Percentiles rank a stretch among this genome's conserved stretches.
phyloP scores from a whole-genome alignment of 2,329 filamentous ascomycete genomes.

The Fusarium phyllophilum region DNA sequence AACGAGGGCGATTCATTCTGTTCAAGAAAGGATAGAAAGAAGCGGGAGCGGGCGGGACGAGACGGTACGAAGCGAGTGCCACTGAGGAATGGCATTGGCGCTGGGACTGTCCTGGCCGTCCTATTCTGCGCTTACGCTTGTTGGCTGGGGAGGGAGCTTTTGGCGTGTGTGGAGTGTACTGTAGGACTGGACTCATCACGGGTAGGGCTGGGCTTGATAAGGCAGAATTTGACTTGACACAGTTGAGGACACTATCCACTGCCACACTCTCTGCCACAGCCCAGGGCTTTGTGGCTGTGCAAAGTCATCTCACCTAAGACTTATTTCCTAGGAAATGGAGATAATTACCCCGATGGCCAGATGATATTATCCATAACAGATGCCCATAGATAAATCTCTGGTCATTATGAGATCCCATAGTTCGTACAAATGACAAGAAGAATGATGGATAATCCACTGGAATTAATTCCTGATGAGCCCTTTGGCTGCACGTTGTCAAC shows the following conservation, averaged over 20 bases:
- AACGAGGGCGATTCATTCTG: slow-evolving; percentile 11
- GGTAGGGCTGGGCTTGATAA: slow-evolving; percentile 35
- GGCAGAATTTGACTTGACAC: slow-evolving; percentile 19
- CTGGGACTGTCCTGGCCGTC: slow-evolving; percentile 4
- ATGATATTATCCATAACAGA: background rate
- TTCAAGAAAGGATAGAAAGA: slow-evolving; percentile 17
- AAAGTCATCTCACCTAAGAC: slow-evolving; percentile 11
- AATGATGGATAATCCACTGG: background rate
- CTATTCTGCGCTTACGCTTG: background rate
- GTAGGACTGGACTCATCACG: slow-evolving; percentile 12
- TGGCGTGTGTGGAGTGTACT: slow-evolving; percentile 3
- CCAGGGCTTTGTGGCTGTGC: slow-evolving; percentile 23
- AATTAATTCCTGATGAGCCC: slow-evolving; percentile 6
- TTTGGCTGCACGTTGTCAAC: slow-evolving; percentile 22
- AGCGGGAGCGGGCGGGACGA: slow-evolving; percentile 43
- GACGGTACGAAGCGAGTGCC: slow-evolving; percentile 41
- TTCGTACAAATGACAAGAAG: background rate
- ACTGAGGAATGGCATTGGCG: background rate
- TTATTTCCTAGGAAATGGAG: background rate
- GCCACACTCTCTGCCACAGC: slow-evolving; percentile 11
- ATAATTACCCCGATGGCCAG: slow-evolving; percentile 13
- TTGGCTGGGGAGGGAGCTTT: slow-evolving; percentile 20
- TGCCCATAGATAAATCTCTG: background rate
- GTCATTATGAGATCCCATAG: slow-evolving; percentile 6
- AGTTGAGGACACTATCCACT: background rate